Evolutionary conservation across 2,329 filamentous ascomycete genomes (phyloP), one percentile per base, ranked within the genome.

Genomic region (Davidsoniella neocaledoniae): DNA sequence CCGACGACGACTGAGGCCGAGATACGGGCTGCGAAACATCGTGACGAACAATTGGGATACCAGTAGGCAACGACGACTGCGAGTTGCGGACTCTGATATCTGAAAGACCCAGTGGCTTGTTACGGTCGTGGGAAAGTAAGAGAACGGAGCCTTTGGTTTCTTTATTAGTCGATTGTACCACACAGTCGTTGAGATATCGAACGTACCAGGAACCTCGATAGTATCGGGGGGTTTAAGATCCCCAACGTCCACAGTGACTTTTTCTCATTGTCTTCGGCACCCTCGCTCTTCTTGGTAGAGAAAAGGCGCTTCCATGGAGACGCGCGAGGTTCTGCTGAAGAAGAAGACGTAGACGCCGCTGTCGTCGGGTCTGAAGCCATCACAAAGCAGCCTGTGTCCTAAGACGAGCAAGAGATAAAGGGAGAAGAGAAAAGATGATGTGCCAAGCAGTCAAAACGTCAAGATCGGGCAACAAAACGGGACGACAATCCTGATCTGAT

Each of bases 171-270:
- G 41, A 9, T 14, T 43, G 19, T 6, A 9, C 29, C 6, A 12
- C 29, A 9, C 29, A 33, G 39, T 21, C 1, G 26, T 19, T 43
- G 16, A 47, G 16, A 26, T 16, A 19, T 42, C 26, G 10, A 37
- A 23, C 50, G 55, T 67, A 87, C 85, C 86, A 56, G 88, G 88
- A 10, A 94, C 87, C 65, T 94, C 84, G 55, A 91, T 83, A 0
- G 87, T 94, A 51, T 81, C 63, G 44, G 68, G 76, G 91, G 86
- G 59, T 86, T 88, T 55, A 94, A 63, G 23, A 95, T 84, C n/a
- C 88, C 87, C 67, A 94, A 68, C 45, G 68, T 73, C 76, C 74
- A 79, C 63, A 40, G 33, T 23, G 39, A 48, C 61, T 71, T 5
- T 68, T 60, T 23, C 56, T 58, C 6, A 54, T 54, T 14, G 51